Percentiles rank a stretch among this genome's conserved stretches.
phyloP scores from a whole-genome alignment of 192 early-diverging fungal species.

The Allomyces arbusculus region DNA sequence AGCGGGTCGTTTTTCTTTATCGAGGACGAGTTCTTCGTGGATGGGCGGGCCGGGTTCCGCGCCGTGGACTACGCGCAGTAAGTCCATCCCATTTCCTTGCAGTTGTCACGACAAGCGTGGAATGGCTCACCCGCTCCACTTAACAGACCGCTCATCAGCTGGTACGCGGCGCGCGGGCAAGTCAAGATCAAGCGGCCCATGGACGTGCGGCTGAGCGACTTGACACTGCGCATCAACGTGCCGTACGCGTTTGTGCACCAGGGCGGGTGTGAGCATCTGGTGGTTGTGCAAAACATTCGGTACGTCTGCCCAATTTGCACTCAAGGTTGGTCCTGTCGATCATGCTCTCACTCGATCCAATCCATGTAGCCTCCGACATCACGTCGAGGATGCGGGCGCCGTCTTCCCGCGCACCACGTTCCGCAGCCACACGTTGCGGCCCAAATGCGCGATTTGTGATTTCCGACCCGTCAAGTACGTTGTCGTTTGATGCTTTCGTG shows the following conservation, averaged over 20 bases:
- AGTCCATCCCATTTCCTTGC: conserved; percentile 1
- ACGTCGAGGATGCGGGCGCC: conserved; percentile 28
- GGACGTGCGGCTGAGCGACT: conserved; percentile 33
- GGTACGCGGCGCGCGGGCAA: conserved; percentile 29
- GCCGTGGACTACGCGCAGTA: conserved; percentile 40
- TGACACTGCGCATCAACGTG: conserved; percentile 37
- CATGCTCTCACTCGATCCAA: not conserved
- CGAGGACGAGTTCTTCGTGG: conserved; percentile 53
- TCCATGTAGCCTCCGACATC: conserved; percentile 7
- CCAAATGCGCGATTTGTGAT: conserved; percentile 44
- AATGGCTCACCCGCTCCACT: not conserved
- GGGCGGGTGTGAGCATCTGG: conserved; percentile 54
- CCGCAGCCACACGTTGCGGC: conserved; percentile 22
- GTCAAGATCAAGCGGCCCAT: conserved; percentile 34
- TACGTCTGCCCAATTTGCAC: conserved; percentile 6
- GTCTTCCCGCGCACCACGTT: conserved; percentile 32
- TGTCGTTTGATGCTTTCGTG: no score
- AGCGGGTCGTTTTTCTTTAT: conserved; percentile 54
- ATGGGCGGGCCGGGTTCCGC: conserved; percentile 33
- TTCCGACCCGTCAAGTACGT: conserved; percentile 28
- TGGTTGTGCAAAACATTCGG: conserved; percentile 45
- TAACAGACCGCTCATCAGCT: conserved; percentile 40
- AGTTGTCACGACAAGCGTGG: not conserved
- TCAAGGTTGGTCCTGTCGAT: no score
- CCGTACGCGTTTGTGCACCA: conserved; percentile 60